A percentile compares a stretch with the other conserved stretches of the same genome.
Conservation (phyloP, 164 flowering plant genomes). For the Warburgia ugandensis region DNA sequence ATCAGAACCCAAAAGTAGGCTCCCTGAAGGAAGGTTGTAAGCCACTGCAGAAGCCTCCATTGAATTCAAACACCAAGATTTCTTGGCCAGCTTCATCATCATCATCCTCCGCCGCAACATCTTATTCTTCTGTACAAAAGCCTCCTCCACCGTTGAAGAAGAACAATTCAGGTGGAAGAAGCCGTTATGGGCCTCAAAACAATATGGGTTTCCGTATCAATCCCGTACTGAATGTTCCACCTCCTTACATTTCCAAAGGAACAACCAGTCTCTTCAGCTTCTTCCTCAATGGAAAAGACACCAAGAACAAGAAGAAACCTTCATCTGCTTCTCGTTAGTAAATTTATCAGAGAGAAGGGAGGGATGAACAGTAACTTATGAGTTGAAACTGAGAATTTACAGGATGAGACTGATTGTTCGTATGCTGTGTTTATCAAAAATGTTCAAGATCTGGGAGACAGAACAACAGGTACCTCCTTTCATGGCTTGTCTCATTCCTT, state of each 20-base stretch:
- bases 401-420: neutral
- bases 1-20: constrained; percentile 28
- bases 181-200: constrained; percentile 26
- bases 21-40: constrained; percentile 28
- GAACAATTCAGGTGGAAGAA: constrained; percentile 13
- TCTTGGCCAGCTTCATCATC: neutral
- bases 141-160: constrained; percentile 26
- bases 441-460: constrained; percentile 5
- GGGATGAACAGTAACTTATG: neutral
- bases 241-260: constrained; percentile 49
- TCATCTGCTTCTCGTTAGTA: neutral
- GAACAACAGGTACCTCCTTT: constrained; percentile 1
- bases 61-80: neutral
- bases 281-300: constrained; percentile 54
- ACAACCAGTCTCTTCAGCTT: constrained; percentile 50
- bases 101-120: neutral
- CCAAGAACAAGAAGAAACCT: constrained; percentile 30
- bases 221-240: constrained; percentile 68
- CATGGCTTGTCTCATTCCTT: constrained; percentile 8
- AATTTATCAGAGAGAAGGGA: neutral
- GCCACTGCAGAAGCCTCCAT: constrained; percentile 14
- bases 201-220: constrained; percentile 43
- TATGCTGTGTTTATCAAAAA: neutral
- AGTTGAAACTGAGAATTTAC: neutral
- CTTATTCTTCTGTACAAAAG: constrained; percentile 7